Conservation (phyloP, 2,329 filamentous ascomycete genomes). For the Diaporthe humulicola region DNA sequence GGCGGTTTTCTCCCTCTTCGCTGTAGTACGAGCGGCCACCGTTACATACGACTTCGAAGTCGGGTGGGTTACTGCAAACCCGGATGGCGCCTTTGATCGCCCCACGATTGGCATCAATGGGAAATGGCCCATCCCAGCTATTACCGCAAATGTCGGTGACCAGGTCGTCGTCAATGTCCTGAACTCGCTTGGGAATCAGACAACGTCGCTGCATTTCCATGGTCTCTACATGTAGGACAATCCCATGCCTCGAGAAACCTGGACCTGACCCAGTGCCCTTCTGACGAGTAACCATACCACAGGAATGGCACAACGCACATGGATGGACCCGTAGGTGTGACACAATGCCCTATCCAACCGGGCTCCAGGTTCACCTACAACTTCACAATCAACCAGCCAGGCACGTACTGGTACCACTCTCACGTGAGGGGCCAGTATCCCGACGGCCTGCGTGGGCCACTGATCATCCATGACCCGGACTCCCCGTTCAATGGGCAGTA, state of each 20-base stretch:
- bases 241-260: background rate
- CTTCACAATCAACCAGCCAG: slow-evolving; percentile 77
- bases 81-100: slow-evolving; percentile 15
- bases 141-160: slow-evolving; percentile 34
- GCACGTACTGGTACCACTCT: slow-evolving; percentile 86
- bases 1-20: slow-evolving; percentile 8
- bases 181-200: slow-evolving; percentile 32
- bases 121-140: slow-evolving; percentile 25
- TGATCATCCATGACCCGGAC: slow-evolving; percentile 74
- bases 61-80: slow-evolving; percentile 31
- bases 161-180: slow-evolving; percentile 25
- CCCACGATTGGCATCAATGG: slow-evolving; percentile 33
- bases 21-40: slow-evolving; percentile 23
- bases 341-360: slow-evolving; percentile 76
- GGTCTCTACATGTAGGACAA: slow-evolving; percentile 28
- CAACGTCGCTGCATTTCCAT: slow-evolving; percentile 35
- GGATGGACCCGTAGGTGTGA: slow-evolving; percentile 77
- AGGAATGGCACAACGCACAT: slow-evolving; percentile 74
- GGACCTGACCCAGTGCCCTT: background rate
- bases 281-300: background rate
- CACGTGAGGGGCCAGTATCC: slow-evolving; percentile 78
- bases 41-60: slow-evolving; percentile 38
- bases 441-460: slow-evolving; percentile 74
- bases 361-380: slow-evolving; percentile 78
- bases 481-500: slow-evolving; percentile 69